Evolutionary conservation across 805 yeast genomes (phyloP).

Genomic region (Alloascoidea africana): DNA sequence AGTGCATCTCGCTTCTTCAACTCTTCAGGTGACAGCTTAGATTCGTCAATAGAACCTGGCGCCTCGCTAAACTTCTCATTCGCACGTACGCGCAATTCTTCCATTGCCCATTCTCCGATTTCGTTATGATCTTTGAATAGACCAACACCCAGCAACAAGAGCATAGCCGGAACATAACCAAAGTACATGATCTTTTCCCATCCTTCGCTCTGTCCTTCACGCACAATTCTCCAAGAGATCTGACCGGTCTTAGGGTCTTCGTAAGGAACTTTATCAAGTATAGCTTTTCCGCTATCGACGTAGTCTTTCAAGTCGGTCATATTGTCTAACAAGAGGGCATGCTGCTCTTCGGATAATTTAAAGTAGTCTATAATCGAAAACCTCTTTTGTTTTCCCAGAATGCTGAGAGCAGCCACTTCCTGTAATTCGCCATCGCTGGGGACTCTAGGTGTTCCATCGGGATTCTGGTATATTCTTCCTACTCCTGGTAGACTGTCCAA

Average conservation of each 20-base stretch:
- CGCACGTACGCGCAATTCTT: conserved; percentile 65
- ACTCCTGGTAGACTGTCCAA: conserved; percentile 51
- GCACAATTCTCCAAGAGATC: conserved; percentile 61
- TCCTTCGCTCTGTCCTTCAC: conserved; percentile 68
- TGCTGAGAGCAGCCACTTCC: conserved; percentile 55
- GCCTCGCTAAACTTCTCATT: conserved; percentile 50
- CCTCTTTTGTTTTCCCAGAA: conserved; percentile 39
- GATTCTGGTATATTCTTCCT: conserved; percentile 51
- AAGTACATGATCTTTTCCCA: conserved; percentile 71
- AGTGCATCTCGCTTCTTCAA: conserved; percentile 56
- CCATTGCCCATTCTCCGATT: conserved; percentile 65
- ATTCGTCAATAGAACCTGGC: conserved; percentile 22
- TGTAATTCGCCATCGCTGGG: conserved; percentile 61
- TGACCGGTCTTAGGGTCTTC: conserved; percentile 69
- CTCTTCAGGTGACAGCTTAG: conserved; percentile 33
- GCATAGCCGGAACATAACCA: conserved; percentile 56
- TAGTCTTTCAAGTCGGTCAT: conserved; percentile 40
- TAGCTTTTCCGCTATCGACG: conserved; percentile 39
- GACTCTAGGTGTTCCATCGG: conserved; percentile 59
- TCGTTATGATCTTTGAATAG: conserved; percentile 35
- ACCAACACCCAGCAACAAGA: conserved; percentile 35
- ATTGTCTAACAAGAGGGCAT: conserved; percentile 43
- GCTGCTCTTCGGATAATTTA: conserved; percentile 34
- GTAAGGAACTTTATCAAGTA: conserved; percentile 73
- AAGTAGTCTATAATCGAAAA: conserved; percentile 31